Evolutionary conservation across 129 eudicot genomes (phyloP).

Genomic region (Chrysanthemum makinoi): DNA sequence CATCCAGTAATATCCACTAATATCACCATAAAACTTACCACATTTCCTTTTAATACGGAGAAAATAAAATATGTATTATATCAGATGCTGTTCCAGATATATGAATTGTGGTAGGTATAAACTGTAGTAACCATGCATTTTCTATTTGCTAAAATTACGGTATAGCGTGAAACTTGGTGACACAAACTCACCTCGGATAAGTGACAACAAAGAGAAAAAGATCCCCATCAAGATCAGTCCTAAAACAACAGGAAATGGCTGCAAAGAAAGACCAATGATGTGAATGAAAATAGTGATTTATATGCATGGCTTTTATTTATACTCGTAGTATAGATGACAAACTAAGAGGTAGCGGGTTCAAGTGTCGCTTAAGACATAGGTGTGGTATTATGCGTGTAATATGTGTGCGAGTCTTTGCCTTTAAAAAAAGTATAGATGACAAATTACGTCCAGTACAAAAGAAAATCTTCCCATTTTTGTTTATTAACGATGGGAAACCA

Average conservation of each 20-base stretch:
- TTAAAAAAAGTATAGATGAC: too few relatives aligned
- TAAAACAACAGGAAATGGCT: slow-evolving; percentile 68
- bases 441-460: too few relatives aligned
- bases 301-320: background rate
- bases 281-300: background rate
- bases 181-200: slow-evolving; percentile 56
- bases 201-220: slow-evolving; percentile 56
- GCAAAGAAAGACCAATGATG: slow-evolving; percentile 24
- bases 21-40: background rate
- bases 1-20: background rate
- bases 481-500: background rate
- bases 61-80: background rate
- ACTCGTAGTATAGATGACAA: too few relatives aligned
- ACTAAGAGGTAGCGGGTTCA: too few relatives aligned
- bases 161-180: background rate
- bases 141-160: background rate
- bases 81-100: background rate
- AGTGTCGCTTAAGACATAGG: too few relatives aligned
- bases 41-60: background rate
- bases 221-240: slow-evolving; percentile 51
- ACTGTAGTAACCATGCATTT: background rate
- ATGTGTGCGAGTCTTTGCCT: too few relatives aligned
- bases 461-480: background rate
- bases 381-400: too few relatives aligned
- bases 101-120: background rate